Evolutionary conservation across 257 asterid species (phyloP), one percentile per base, ranked within the genome.

Genomic region (Oldenlandia corymbosa): DNA sequence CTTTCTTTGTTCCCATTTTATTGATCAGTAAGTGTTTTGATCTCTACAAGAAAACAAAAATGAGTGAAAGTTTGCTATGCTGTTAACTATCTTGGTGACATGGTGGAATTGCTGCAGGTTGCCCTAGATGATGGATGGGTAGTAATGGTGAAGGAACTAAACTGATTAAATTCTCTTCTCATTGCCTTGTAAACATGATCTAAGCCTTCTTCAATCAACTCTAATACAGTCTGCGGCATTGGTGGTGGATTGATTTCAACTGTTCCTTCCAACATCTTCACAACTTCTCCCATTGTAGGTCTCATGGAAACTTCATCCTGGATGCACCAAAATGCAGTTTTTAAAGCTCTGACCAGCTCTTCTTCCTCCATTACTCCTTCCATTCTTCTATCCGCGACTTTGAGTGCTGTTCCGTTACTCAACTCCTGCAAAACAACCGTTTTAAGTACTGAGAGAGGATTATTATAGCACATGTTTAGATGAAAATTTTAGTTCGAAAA

Each of bases 221-320:
- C 98, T 63, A 82, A 45, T 59, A 91, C 98, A 0, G 93, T 71
- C 50, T 83, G 93, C 0, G 98, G 98, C 91, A 85, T 91, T 53
- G 91, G 88, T 13, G 98, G 95, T 76, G 68, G 70, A 34, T 80
- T 82, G 23, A 84, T 70, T 68, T 73, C 87, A 2, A 84, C 77
- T 6, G 94, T 80, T 53, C 91, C 98, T 71, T 91, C 98, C 70
- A 91, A 67, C 91, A 91, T 85, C 78, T 72, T 88, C 81, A 91
- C 88, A 10, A 86, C 96, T 34, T 91, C 96, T 2, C 97, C 98
- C 96, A 88, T 88, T 0, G 90, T 76, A 0, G 98, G 98, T 76
- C 98, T 83, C 79, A 68, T 70, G 46, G 61, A 68, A 3, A 88
- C 84, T 51, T 91, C 98, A 24, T 91, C 96, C 18, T 88, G 98